Percentiles rank a stretch among this genome's conserved stretches.
These are phyloP conservation scores for Pochonia chlamydosporia DNA, from an alignment of 2,329 filamentous ascomycete species.

Conservation along the genomic window DNA sequence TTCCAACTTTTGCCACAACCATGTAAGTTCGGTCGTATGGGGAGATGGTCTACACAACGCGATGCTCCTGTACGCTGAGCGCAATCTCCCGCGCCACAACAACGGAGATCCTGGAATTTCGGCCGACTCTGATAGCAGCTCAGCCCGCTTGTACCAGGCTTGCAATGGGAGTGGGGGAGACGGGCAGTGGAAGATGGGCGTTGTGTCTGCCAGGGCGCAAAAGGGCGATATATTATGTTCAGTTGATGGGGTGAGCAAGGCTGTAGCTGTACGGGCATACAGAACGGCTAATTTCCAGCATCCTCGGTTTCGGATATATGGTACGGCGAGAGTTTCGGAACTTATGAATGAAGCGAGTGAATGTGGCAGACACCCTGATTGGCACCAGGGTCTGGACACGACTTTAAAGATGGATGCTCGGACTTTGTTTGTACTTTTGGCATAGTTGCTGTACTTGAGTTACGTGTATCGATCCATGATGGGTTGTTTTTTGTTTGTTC, in stretches of 20 bases:
- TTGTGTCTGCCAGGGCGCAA: not conserved
- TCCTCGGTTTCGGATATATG: not conserved
- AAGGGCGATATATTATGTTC: not conserved
- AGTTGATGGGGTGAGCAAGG: not conserved
- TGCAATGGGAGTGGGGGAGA: not conserved
- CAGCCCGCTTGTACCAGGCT: not conserved
- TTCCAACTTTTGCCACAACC: not conserved
- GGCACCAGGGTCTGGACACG: not conserved
- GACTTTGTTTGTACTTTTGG: constrained; percentile 3
- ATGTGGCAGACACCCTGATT: not conserved
- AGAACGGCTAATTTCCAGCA: too few species aligned
- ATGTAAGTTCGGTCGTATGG: not conserved
- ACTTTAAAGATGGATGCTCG: not conserved
- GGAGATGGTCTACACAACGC: too few species aligned
- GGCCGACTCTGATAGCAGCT: too few species aligned
- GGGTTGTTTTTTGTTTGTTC: too few species aligned
- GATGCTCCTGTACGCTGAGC: not conserved
- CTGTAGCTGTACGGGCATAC: not conserved
- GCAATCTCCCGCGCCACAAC: not conserved
- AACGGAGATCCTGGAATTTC: not conserved
- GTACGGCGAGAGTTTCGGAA: not conserved
- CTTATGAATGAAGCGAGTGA: not conserved
- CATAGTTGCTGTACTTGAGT: too few species aligned
- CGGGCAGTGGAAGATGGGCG: not conserved
- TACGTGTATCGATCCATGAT: too few species aligned